A percentile compares a stretch with the other conserved stretches of the same genome.
phyloP scores from a whole-genome alignment of 768 basidiomycete species.

The Leccinum fibrillosum region DNA sequence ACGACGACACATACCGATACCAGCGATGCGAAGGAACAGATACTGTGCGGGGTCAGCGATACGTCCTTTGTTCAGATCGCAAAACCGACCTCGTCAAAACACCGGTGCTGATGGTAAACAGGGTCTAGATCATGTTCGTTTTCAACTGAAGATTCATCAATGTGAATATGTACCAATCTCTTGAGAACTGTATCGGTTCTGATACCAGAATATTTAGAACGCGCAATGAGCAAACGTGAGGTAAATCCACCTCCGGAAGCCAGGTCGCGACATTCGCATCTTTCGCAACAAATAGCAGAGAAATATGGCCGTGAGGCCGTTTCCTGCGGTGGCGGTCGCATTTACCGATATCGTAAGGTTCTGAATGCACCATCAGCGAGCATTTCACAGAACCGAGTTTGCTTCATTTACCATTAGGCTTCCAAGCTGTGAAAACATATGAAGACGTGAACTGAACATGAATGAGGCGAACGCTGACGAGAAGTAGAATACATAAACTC shows the following conservation, averaged over 20 bases:
- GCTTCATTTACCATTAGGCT: conserved; percentile 38
- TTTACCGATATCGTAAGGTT: conserved; percentile 50
- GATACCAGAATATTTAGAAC: background rate
- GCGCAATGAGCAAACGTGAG: background rate
- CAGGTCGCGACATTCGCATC: conserved; percentile 38
- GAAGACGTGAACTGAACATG: conserved; percentile 33
- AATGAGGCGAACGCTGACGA: conserved; percentile 2
- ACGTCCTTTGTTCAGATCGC: background rate
- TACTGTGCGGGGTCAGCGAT: conserved; percentile 23
- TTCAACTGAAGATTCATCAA: background rate
- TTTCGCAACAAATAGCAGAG: conserved; percentile 45
- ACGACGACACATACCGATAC: conserved; percentile 37
- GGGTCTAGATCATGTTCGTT: conserved; percentile 32
- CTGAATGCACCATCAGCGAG: conserved; percentile 6
- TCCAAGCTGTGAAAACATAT: conserved; percentile 42
- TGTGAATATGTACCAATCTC: conserved; percentile 29
- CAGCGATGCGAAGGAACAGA: conserved; percentile 55
- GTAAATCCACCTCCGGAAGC: conserved; percentile 40
- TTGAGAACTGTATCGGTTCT: conserved; percentile 51
- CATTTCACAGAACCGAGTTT: background rate
- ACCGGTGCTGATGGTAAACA: conserved; percentile 50
- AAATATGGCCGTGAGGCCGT: conserved; percentile 47
- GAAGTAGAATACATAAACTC: conserved; percentile 11
- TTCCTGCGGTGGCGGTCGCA: conserved; percentile 44
- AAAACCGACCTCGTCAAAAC: conserved; percentile 30